Conservation (phyloP, 2,329 filamentous ascomycete genomes). For the Myriosclerotinia scirpicola region DNA sequence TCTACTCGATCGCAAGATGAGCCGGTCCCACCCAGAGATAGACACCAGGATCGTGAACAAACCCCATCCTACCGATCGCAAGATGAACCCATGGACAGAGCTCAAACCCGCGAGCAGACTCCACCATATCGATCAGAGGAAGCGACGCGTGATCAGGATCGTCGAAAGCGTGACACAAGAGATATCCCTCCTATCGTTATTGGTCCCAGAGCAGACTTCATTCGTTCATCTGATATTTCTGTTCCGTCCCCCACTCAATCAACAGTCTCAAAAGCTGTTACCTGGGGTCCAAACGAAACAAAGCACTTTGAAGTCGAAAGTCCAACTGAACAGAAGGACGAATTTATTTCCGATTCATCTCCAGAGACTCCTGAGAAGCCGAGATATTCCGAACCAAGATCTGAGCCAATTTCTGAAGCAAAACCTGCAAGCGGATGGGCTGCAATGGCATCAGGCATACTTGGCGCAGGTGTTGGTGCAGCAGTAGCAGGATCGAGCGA, state of each 20-base stretch:
- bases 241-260: conserved; percentile 44
- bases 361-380: conserved; percentile 42
- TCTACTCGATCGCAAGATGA: neutral
- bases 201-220: conserved; percentile 46
- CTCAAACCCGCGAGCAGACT: neutral
- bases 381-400: conserved; percentile 21
- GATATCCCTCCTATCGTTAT: conserved; percentile 43
- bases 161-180: conserved; percentile 31
- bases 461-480: conserved; percentile 44
- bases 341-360: conserved; percentile 33
- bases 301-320: conserved; percentile 64
- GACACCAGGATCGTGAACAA: neutral
- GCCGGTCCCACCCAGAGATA: neutral
- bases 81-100: neutral
- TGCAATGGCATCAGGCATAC: conserved; percentile 52
- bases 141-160: conserved; percentile 1
- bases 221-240: conserved; percentile 29
- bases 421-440: conserved; percentile 47
- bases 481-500: conserved; percentile 35
- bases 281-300: conserved; percentile 64
- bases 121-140: conserved; percentile 4
- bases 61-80: neutral
- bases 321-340: conserved; percentile 47
- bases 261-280: conserved; percentile 56
- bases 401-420: neutral